Percentiles rank a stretch among this genome's conserved stretches.
These are phyloP conservation scores for Taiozyma sp. DNA, from an alignment of 1,139 yeast genomes.

Conservation along the genomic window DNA sequence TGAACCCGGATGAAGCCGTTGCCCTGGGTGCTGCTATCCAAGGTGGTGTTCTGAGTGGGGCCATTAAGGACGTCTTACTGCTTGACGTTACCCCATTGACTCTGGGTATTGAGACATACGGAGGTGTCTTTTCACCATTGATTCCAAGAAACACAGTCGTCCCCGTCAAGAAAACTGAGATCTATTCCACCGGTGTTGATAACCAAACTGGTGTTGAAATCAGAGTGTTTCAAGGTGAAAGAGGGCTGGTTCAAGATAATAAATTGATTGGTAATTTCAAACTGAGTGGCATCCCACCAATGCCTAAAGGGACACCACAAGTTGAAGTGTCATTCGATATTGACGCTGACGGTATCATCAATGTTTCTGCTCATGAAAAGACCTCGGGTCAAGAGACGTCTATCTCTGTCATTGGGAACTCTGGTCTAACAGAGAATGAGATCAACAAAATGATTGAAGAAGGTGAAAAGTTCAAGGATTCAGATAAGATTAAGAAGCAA, in stretches of 20 bases:
- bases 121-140: slow-evolving; percentile 75
- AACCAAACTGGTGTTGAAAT: slow-evolving; percentile 79
- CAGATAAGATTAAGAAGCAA: slow-evolving; percentile 21
- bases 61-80: slow-evolving; percentile 54
- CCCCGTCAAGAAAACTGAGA: slow-evolving; percentile 67
- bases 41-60: slow-evolving; percentile 74
- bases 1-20: slow-evolving; percentile 83
- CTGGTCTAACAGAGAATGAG: slow-evolving; percentile 64
- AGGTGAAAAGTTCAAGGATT: slow-evolving; percentile 25
- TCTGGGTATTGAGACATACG: slow-evolving; percentile 77
- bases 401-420: slow-evolving; percentile 66
- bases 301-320: slow-evolving; percentile 77
- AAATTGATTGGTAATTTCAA: slow-evolving; percentile 70
- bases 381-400: slow-evolving; percentile 52
- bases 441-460: slow-evolving; percentile 53
- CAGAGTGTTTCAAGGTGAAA: slow-evolving; percentile 75
- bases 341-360: slow-evolving; percentile 80
- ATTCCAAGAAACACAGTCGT: slow-evolving; percentile 74
- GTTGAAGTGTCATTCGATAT: slow-evolving; percentile 70
- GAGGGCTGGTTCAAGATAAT: slow-evolving; percentile 69
- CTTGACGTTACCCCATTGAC: slow-evolving; percentile 79
- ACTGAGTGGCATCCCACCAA: slow-evolving; percentile 60
- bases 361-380: slow-evolving; percentile 66
- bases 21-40: slow-evolving; percentile 85
- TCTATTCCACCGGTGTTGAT: slow-evolving; percentile 81